phyloP scores from a whole-genome alignment of 164 flowering plant species.

The Pachysandra terminalis region DNA sequence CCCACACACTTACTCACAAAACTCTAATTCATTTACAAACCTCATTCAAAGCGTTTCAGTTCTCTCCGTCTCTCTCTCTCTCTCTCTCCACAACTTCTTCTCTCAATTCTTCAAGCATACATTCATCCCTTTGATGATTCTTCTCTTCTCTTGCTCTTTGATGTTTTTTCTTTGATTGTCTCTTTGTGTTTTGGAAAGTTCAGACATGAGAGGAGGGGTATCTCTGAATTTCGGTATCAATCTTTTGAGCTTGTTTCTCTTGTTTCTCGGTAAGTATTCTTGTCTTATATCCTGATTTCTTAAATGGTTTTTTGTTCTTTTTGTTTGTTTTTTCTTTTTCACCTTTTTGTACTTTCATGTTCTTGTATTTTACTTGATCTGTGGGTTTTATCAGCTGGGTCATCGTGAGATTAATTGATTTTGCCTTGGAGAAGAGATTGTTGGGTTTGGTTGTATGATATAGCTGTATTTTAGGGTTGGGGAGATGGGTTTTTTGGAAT shows the following conservation, averaged over 20 bases:
- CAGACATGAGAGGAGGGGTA: slow-evolving; percentile 39
- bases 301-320: slow-evolving; percentile 12
- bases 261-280: slow-evolving; percentile 40
- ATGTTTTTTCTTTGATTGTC: background rate
- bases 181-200: background rate
- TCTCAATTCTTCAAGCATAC: no score
- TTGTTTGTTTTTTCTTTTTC: slow-evolving; percentile 4
- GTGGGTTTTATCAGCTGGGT: slow-evolving; percentile 11
- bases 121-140: no score
- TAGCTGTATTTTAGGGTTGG: slow-evolving; percentile 6
- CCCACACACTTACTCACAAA: slow-evolving; percentile 25
- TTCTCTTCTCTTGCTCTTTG: background rate
- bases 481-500: slow-evolving; percentile 15
- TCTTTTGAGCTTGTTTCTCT: slow-evolving; percentile 26
- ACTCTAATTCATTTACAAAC: slow-evolving; percentile 7
- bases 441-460: background rate
- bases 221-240: slow-evolving; percentile 18
- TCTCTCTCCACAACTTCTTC: background rate
- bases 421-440: background rate
- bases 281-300: slow-evolving; percentile 3
- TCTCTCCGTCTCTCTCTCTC: background rate
- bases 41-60: slow-evolving; percentile 44
- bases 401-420: background rate
- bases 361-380: slow-evolving; percentile 18
- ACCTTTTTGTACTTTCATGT: no score